Conservation (phyloP, 2,329 filamentous ascomycete species). For the Stachybotrys elegans region DNA sequence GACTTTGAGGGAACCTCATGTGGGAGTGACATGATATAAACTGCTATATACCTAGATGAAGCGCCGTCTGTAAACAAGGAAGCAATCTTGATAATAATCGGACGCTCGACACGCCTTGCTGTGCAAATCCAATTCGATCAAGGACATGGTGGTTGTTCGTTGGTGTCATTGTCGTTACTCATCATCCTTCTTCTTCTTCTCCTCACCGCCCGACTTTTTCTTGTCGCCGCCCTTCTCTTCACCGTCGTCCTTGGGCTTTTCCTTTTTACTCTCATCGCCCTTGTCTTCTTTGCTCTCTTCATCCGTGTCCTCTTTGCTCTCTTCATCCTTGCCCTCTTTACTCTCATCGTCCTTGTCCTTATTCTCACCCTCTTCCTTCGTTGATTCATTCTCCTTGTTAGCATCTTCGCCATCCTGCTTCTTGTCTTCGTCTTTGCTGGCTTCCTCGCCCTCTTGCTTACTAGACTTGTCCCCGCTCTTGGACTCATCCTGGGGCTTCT, state of each 20-base stretch:
- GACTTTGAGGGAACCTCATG: no score
- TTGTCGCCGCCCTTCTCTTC: slow-evolving; percentile 8
- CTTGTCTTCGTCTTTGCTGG: slow-evolving; percentile 16
- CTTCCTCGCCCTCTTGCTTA: slow-evolving; percentile 3
- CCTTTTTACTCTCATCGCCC: slow-evolving; percentile 7
- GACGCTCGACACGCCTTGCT: no score
- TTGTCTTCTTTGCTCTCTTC: slow-evolving; percentile 9
- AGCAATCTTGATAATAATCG: no score
- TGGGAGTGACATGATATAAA: no score
- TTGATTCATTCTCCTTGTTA: slow-evolving; percentile 7
- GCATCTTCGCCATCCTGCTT: slow-evolving; percentile 9
- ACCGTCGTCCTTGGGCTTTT: slow-evolving; percentile 4
- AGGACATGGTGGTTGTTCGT: no score
- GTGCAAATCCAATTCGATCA: no score
- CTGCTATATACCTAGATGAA: no score
- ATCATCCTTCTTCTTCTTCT: slow-evolving; percentile 5
- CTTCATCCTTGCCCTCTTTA: slow-evolving; percentile 7
- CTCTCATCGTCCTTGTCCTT: slow-evolving; percentile 5
- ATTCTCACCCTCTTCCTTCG: slow-evolving; percentile 7
- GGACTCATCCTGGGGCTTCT: slow-evolving; percentile 1
- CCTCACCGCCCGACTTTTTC: slow-evolving; percentile 6
- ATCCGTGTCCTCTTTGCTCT: slow-evolving; percentile 7
- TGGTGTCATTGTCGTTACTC: no score
- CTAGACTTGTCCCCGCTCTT: slow-evolving; percentile 5
- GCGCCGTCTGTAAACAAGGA: no score